Evolutionary conservation across 208 protist genomes (phyloP).

Genomic region (Leishmania turanica): DNA sequence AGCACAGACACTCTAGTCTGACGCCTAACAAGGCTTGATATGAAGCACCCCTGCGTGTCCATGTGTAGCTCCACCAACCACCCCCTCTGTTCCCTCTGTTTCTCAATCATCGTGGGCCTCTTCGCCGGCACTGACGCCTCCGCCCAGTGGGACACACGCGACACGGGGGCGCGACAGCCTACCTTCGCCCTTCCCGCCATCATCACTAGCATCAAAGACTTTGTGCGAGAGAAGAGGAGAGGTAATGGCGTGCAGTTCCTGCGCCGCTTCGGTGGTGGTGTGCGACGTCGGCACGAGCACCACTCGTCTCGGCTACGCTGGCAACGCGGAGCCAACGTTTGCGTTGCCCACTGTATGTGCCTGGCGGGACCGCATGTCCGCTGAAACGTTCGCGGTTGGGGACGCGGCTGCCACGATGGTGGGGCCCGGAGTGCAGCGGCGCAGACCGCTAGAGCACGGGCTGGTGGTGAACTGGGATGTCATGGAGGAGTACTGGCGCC

Average conservation of each 20-base stretch:
- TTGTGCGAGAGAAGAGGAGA: background rate
- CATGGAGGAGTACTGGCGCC: conserved; percentile 98
- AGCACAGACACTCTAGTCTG: background rate
- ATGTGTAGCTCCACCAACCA: background rate
- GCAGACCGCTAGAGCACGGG: conserved; percentile 86
- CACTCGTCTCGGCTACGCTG: conserved; percentile 99
- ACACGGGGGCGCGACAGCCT: background rate
- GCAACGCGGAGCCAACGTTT: conserved; percentile 95
- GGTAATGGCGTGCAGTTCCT: background rate
- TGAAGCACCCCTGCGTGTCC: background rate
- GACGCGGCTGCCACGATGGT: conserved; percentile 87
- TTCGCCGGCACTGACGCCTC: background rate
- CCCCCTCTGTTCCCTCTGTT: background rate
- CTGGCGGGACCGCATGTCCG: conserved; percentile 38
- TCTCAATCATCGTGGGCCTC: background rate
- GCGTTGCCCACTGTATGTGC: conserved; percentile 92
- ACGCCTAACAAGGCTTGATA: background rate
- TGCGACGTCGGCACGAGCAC: conserved; percentile 99
- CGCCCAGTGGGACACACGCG: background rate
- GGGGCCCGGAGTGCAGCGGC: background rate
- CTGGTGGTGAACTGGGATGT: conserved; percentile 95
- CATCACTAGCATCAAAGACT: background rate
- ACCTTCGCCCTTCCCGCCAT: background rate
- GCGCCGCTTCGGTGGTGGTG: conserved; percentile 89
- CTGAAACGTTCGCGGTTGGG: conserved; percentile 97